Evolutionary conservation across 768 basidiomycete species (phyloP), one percentile per base, ranked within the genome.

Genomic region (Mycena albidolilacea): DNA sequence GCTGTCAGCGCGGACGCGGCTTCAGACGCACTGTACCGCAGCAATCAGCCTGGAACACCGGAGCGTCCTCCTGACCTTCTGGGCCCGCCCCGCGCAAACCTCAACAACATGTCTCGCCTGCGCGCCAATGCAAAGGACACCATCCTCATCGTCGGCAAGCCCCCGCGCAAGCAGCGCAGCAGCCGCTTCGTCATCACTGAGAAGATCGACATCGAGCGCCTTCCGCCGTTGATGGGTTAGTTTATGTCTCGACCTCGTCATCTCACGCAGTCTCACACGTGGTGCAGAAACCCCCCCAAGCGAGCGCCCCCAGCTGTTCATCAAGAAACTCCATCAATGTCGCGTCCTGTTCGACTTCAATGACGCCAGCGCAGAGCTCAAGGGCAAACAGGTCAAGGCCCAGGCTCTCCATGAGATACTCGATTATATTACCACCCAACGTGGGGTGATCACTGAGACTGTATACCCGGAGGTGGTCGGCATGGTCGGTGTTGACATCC

Each of bases 381-480:
- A 93, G 82, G 97, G 97, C 76, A 99, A 99, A 85, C 97, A 98
- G 83, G 95, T 99, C 85, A 99, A 99, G 87, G 95, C 97, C 2
- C 96, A 98, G 82, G 96, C 98, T 15, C 85, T 99, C 73, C 95
- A 98, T 76, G 98, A 99, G 85, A 95, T 99, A 95, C 88, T 99
- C 80, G 98, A 99, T 80, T 99, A 98, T 81, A 98, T 99, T 83
- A 98, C 97, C 70, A 96, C 95, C 39, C 96, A 97, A 82, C 91
- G 96, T 70, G 94, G 95, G 73, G 96, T 98, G 78, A 97, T 99
- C 80, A 97, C 96, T 55, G 98, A 99, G 83, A 91, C 88, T 78
- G 87, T 99, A 90, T 99, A 99, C 90, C 98, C 98, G 67, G 98
- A 99, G 87, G 97, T 99, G 73, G 95, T 98, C 75, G 93, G 92